phyloP scores from a whole-genome alignment of 495 filamentous ascomycete species.

The Talaromyces borbonicus region DNA sequence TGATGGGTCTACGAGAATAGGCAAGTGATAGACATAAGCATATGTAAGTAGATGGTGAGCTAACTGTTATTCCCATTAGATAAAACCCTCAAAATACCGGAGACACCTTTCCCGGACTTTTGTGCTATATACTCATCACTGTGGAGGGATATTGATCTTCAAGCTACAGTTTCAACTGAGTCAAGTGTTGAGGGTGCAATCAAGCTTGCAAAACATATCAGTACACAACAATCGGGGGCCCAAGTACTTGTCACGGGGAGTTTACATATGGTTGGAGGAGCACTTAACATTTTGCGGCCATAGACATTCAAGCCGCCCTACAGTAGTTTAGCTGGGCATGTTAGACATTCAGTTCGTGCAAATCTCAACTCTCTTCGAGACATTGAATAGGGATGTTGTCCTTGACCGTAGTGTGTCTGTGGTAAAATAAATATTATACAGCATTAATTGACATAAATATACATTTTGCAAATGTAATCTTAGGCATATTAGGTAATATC shows the following conservation, averaged over 20 bases:
- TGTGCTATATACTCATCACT: conserved; percentile 15
- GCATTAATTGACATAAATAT: too few species aligned
- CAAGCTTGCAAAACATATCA: conserved; percentile 16
- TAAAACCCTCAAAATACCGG: conserved; percentile 14
- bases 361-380: too few species aligned
- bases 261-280: conserved; percentile 50
- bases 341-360: too few species aligned
- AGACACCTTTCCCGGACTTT: conserved; percentile 17
- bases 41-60: too few species aligned
- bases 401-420: too few species aligned
- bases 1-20: conserved; percentile 16
- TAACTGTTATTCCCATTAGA: conserved; percentile 14
- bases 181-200: conserved; percentile 25
- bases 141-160: conserved; percentile 18
- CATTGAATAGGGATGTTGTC: too few species aligned
- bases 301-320: too few species aligned
- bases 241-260: conserved; percentile 53
- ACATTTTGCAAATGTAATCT: too few species aligned
- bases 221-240: conserved; percentile 15
- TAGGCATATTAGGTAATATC: too few species aligned
- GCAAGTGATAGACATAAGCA: too few species aligned
- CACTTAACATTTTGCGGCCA: conserved; percentile 28
- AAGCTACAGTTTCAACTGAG: conserved; percentile 14
- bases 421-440: too few species aligned
- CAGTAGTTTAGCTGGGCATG: too few species aligned